Evolutionary conservation across 768 basidiomycete species (phyloP), one percentile per base, ranked within the genome.

Genomic region (Russula ochroleuca): DNA sequence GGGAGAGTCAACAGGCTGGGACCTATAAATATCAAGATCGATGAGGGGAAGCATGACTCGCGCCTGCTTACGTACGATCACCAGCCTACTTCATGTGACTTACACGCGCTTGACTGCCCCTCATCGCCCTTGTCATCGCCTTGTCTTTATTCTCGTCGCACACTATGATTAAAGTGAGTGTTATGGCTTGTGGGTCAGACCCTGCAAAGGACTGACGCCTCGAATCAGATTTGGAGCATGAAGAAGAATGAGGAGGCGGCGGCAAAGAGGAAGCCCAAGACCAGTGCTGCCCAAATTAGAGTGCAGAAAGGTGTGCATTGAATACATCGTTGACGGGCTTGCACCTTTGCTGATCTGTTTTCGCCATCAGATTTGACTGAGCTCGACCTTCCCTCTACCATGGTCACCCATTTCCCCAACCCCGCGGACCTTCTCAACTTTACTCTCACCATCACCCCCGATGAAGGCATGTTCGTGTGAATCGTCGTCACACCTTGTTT

Each of bases 161-260:
- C 68, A 71, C 66, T 60, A 80, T 80, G 79, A 78, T 80, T 66
- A 81, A 80, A 78, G 79, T 78, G 61, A n/a, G 64, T 47, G 1
- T 49, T 1, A 9, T 25, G 25, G 9, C 41, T 61, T 52, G 47
- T 17, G 21, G 38, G 15, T 21, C 13, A 40, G 28, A 58, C 5
- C 13, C 25, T 17, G 23, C 48, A 66, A 68, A 60, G 50, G 14
- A 61, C 51, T 25, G 59, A 64, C 40, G 69, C 58, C 40, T 8
- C 40, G 21, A 31, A 17, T 37, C 68, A 99, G 97, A 98, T 99
- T 72, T 98, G 97, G 90, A 92, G 88, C 69, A 94, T 99, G 90
- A 98, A 98, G 87, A 98, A 98, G 87, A 92, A 88, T 71, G 94
- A 98, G 80, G 93, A 98, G 72, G 92, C 92, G 61, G 94, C 94